Evolutionary conservation across 2,329 filamentous ascomycete species (phyloP).

Genomic region (Botryosphaeria dothidea): DNA sequence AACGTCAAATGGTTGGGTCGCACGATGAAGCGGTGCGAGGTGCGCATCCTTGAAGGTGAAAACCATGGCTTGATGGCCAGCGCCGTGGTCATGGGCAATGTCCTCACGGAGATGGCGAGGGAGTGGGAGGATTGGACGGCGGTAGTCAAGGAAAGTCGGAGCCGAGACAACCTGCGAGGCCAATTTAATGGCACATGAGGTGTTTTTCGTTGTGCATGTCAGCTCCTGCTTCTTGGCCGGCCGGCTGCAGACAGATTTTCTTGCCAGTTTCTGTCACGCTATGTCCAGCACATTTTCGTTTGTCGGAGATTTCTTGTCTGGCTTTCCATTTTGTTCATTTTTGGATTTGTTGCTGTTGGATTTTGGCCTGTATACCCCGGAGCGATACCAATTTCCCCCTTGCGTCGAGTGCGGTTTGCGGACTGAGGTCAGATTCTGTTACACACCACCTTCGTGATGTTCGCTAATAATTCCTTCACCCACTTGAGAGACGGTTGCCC

Average conservation of each 20-base stretch:
- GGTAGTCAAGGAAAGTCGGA: conserved; percentile 21
- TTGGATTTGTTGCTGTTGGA: conserved; percentile 5
- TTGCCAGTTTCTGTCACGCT: not conserved
- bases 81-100: conserved; percentile 85
- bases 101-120: conserved; percentile 90
- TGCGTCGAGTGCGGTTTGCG: conserved; percentile 9
- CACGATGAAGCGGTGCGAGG: conserved; percentile 90
- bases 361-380: conserved; percentile 14
- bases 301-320: conserved; percentile 1
- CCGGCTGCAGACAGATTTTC: not conserved
- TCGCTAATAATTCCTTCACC: conserved; percentile 10
- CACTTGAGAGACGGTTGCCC: conserved; percentile 1
- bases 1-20: conserved; percentile 95
- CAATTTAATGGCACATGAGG: conserved; percentile 7
- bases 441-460: not conserved
- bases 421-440: not conserved
- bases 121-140: conserved; percentile 67
- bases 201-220: not conserved
- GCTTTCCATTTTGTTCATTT: not conserved
- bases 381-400: conserved; percentile 1
- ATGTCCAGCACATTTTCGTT: conserved; percentile 11
- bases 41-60: conserved; percentile 85
- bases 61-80: conserved; percentile 96
- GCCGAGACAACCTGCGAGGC: conserved; percentile 14
- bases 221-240: not conserved